Evolutionary conservation across 176 grass and related monocot genomes (phyloP).

Genomic region (Saccharum spontaneum): DNA sequence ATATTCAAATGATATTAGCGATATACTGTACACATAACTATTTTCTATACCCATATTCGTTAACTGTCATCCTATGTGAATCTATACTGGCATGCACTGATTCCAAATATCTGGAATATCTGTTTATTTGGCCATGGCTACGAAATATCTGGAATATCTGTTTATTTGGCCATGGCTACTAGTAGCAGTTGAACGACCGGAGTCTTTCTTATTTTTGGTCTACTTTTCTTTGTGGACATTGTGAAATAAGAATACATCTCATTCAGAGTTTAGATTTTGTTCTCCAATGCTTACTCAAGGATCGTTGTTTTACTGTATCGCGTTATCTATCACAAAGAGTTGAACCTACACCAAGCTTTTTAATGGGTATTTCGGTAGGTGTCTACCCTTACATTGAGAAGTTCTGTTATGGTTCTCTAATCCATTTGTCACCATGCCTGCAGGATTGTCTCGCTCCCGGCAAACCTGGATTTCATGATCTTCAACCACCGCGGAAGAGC

Average conservation of each 20-base stretch:
- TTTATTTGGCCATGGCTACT: neutral
- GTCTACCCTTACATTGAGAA: neutral
- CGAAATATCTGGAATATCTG: neutral
- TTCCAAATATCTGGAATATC: neutral
- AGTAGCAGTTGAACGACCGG: neutral
- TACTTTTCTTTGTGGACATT: neutral
- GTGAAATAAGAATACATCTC: neutral
- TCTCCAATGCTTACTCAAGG: neutral
- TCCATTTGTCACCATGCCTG: neutral
- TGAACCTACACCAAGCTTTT: neutral
- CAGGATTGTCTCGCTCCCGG: constrained; percentile 81
- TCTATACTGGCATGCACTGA: neutral
- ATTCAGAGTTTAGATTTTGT: neutral
- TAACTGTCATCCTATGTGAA: neutral
- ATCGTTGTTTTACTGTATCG: neutral
- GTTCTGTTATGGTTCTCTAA: constrained; percentile 6
- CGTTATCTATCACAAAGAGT: neutral
- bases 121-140: neutral
- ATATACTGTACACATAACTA: neutral
- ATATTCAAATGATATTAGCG: neutral
- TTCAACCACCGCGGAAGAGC: constrained; percentile 87
- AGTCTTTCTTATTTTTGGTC: neutral
- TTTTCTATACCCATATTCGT: neutral
- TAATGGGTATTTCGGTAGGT: neutral
- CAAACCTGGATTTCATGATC: constrained; percentile 94